Evolutionary conservation across 495 filamentous ascomycete species (phyloP).

Genomic region (Tricharina praecox): DNA sequence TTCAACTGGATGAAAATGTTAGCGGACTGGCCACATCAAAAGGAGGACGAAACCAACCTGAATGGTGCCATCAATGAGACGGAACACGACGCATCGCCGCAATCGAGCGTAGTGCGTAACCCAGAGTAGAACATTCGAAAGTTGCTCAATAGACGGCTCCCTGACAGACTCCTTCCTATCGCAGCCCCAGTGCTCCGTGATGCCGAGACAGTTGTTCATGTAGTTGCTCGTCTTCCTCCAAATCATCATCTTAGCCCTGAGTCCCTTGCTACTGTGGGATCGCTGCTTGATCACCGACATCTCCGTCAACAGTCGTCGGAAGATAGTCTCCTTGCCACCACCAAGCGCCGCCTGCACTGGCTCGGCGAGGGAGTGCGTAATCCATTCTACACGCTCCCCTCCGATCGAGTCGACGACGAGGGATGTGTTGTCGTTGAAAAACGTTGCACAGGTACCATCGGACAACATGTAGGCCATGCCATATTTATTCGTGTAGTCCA

Average conservation of each 20-base stretch:
- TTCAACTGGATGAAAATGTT: conserved; percentile 44
- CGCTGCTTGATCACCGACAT: conserved; percentile 48
- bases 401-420: conserved; percentile 44
- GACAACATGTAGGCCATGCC: conserved; percentile 73
- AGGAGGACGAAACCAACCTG: conserved; percentile 36
- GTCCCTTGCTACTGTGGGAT: conserved; percentile 45
- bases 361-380: conserved; percentile 30
- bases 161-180: conserved; percentile 54
- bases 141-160: conserved; percentile 37
- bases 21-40: conserved; percentile 5
- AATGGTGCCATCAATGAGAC: conserved; percentile 68
- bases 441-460: conserved; percentile 67
- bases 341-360: neutral
- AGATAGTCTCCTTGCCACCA: conserved; percentile 9
- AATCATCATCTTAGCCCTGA: conserved; percentile 49
- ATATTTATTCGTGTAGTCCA: conserved; percentile 86
- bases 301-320: conserved; percentile 48
- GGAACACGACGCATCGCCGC: conserved; percentile 21
- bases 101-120: conserved; percentile 22
- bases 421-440: conserved; percentile 47
- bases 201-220: conserved; percentile 48
- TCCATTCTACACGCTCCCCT: conserved; percentile 28
- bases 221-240: conserved; percentile 92
- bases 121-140: conserved; percentile 35
- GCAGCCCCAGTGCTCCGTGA: conserved; percentile 22